Evolutionary conservation across 805 yeast genomes (phyloP), one percentile per base, ranked within the genome.

Genomic region (Candida tibetensis): DNA sequence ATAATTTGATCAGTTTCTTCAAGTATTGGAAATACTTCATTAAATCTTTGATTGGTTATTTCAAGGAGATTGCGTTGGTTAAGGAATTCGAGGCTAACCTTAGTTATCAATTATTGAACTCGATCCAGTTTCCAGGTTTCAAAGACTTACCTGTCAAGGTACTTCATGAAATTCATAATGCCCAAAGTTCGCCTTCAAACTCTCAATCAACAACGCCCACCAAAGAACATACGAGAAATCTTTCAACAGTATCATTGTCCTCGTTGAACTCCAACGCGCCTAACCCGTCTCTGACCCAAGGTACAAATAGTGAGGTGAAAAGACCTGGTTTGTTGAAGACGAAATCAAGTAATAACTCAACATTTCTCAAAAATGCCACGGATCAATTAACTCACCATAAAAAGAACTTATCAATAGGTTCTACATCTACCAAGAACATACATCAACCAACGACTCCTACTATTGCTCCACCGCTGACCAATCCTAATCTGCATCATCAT

Each of bases 31-130:
- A 66, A 48, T 56, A 55, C 36, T 62, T 67, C 37, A 64, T 69
- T 42, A 58, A 58, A 41, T 55, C 69, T 7, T 48, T 69, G 36
- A 53, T 64, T 6, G 52, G 58, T 35, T 69, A 69, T 44, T 53
- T 64, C 31, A 64, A 58, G 41, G 73, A 77, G 48, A 58, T 74
- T 40, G 57, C 72, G 26, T 56, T 75, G 36, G 74, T 76, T 39
- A 75, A 74, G 52, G 77, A 69, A 45, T 56, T 55, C 30, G 60
- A 56, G 34, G 53, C 55, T 49, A 56, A 66, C 46, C 48, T 69
- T 37, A 60, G 60, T 35, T 55, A 52, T 37, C 74, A 69, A 48
- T 46, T 69, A 31, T 53, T 69, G 27, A 60, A 52, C 35, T 58
- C 69, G 22, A 57, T 67, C 23, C 66, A 64, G 46, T 64, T 65